Evolutionary conservation across 1,284 basidiomycete genomes (phyloP), one percentile per base, ranked within the genome.

Genomic region (Irpex sp.): DNA sequence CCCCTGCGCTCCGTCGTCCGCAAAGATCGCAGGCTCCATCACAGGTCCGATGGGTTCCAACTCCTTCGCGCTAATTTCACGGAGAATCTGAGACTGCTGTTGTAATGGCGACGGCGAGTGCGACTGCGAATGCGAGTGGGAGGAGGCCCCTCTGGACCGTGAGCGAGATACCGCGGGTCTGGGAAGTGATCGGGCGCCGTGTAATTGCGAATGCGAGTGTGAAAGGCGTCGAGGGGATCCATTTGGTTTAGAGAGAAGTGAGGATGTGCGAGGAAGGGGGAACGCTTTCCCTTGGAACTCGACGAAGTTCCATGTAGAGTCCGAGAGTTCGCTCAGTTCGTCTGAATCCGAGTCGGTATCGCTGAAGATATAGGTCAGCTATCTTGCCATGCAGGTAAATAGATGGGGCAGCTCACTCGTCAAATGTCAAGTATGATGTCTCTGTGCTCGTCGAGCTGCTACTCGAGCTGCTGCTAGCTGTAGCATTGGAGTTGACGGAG

Each of bases 371-470:
- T n/a, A n/a, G 26, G 21, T 17, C 21, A 60, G 47, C n/a, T n/a
- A 19, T 0, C 21, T 39, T 26, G 39, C n/a, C 43, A 61, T 9
- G 15, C 11, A 9, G n/a, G 21, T 15, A 55, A 9, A 26, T 9
- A n/a, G 13, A 51, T 31, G 8, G 21, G 9, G 53, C 36, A 36
- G 56, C 63, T 11, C 47, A 65, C 63, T 65, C 61, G 26, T 65
- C 59, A 15, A 65, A 47, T 33, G 61, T 62, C 36, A 65, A 57
- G 39, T 65, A 65, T 9, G 63, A 65, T 15, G 60, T 53, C 9
- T 47, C 31, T 17, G 35, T 35, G 37, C 58, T 57, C 17, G 50
- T 39, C 6, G 11, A 50, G 50, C 50, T 51, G 8, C 50, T 51
- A 3, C 15, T 51, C 7, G 50, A 51, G 13, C 15, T 21, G 33